phyloP scores from a whole-genome alignment of 2,329 filamentous ascomycete genomes.

The Emergomyces pasteurianus region DNA sequence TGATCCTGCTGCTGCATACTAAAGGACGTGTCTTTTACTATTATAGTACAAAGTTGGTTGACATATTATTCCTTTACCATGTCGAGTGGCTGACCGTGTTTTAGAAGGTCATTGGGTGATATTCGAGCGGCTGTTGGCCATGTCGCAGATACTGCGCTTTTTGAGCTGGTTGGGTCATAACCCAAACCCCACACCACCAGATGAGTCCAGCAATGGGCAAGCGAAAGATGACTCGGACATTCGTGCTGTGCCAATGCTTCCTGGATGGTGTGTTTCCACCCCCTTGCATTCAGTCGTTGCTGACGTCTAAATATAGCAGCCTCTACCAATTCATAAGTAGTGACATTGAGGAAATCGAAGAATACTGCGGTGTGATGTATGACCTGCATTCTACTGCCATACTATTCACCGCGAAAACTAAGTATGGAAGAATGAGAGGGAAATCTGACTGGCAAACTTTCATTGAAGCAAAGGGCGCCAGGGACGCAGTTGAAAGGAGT shows the following conservation, averaged over 20 bases:
- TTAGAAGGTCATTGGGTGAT: no score
- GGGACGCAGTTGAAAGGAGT: not conserved
- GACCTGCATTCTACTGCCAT: not conserved
- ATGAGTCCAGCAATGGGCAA: not conserved
- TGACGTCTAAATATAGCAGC: not conserved
- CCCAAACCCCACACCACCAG: not conserved
- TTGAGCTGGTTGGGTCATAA: not conserved
- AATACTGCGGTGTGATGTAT: not conserved
- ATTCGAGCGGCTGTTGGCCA: no score
- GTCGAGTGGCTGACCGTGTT: no score
- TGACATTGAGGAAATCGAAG: not conserved
- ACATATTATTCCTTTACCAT: no score
- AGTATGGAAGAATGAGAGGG: not conserved
- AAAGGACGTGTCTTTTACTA: no score
- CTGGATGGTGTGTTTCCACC: not conserved
- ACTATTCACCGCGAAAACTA: not conserved
- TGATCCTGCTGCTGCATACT: not conserved
- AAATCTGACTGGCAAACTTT: not conserved
- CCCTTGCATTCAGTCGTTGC: not conserved
- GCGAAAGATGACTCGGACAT: not conserved
- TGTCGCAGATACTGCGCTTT: no score
- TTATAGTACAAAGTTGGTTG: no score
- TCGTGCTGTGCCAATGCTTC: not conserved
- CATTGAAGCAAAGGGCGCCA: not conserved
- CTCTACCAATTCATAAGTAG: not conserved